Base-by-base conservation (phyloP, 164 flowering plant species). In the Umbilicus rupestris region DNA sequence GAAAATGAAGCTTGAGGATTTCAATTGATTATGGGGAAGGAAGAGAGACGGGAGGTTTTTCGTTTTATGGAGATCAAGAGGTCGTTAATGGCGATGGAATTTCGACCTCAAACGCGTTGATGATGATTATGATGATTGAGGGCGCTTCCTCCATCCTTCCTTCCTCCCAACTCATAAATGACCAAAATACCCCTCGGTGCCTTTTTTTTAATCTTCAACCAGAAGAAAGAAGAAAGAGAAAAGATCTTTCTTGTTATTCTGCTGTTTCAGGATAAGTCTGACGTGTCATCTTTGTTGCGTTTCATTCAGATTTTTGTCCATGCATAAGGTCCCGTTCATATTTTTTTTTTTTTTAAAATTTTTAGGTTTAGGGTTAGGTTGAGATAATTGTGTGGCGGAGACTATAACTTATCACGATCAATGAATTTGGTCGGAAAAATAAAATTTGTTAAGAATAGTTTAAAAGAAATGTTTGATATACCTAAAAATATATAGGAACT, bases 51-150 rank as follows among this genome's bases (percentile, higher is more conserved):
- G 35, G 66, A 68, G 20, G 42, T 12, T 37, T 37, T 5, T 41
- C 60, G 70, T 72, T 76, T 74, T 73, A 80, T 78, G 75, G 66
- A 41, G 74, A 63, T 68, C 62, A 72, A 62, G 69, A 69, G 85
- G 81, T 80, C 80, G 82, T 81, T 72, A 73, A 76, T 76, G 82
- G 78, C 75, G 75, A 76, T 66, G 69, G 76, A 72, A 76, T 75
- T 73, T 75, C 79, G 78, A 75, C 79, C 78, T 78, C 79, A 72
- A 22, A 7, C 24, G 55, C 24, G 22, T 47, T 47, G 24, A 5
- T 12, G 22, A n/a, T 22, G 10, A 3, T n/a, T 7, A n/a, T 6
- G 24, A n/a, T 16, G 19, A 44, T 1, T 12, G 55, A 22, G 10
- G 55, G 5, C 26, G 12, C 7, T 49, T 49, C 7, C 55, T 22